A percentile compares a stretch with the other conserved stretches of the same genome.
These are phyloP conservation scores for Blastomyces percursus DNA, from an alignment of 2,329 filamentous ascomycete species.

Conservation along the genomic window DNA sequence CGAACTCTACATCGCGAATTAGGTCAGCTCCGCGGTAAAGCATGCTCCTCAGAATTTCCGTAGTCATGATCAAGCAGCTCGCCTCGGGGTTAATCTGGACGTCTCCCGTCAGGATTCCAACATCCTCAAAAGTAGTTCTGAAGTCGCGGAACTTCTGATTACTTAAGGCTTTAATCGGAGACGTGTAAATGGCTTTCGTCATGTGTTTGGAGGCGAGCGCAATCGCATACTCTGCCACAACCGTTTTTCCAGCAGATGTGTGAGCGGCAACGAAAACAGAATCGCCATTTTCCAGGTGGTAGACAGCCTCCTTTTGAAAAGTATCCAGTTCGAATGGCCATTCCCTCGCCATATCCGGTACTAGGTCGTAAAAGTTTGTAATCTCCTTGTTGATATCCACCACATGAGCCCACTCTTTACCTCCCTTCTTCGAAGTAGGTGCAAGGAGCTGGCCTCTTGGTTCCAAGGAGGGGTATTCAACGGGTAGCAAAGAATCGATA, in stretches of 20 bases:
- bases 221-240: conserved; percentile 96
- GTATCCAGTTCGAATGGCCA: conserved; percentile 97
- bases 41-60: conserved; percentile 96
- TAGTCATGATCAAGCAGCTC: conserved; percentile 98
- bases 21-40: conserved; percentile 91
- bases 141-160: conserved; percentile 99
- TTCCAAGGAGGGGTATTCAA: conserved; percentile 86
- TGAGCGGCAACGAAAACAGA: conserved; percentile 97
- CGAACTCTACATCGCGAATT: conserved; percentile 94
- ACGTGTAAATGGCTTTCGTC: conserved; percentile 99
- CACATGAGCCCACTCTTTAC: conserved; percentile 95
- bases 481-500: conserved; percentile 77
- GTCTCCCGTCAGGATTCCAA: conserved; percentile 92
- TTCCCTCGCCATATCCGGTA: conserved; percentile 89
- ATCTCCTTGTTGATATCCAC: conserved; percentile 91
- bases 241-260: conserved; percentile 95
- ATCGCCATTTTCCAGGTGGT: conserved; percentile 90
- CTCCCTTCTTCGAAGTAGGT: conserved; percentile 60
- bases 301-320: conserved; percentile 97
- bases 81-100: conserved; percentile 97
- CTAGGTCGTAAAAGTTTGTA: conserved; percentile 83
- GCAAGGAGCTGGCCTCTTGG: conserved; percentile 66
- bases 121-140: conserved; percentile 78
- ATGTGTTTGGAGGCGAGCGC: conserved; percentile 94
- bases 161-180: conserved; percentile 93